These are phyloP conservation scores for Fusarium palustre DNA, from an alignment of 2,329 filamentous ascomycete genomes.

Conservation along the genomic window DNA sequence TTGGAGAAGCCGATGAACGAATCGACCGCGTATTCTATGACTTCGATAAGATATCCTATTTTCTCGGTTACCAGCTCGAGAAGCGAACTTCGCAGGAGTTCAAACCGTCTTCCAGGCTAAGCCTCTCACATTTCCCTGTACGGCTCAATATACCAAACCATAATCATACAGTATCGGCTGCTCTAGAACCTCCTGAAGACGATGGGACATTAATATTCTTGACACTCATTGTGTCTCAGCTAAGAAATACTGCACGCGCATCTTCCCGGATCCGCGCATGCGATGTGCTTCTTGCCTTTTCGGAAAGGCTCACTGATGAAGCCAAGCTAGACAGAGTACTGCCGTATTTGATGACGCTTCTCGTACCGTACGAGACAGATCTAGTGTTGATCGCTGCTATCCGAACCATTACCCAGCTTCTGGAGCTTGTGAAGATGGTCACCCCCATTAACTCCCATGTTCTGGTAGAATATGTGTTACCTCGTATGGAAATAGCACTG, in stretches of 20 bases:
- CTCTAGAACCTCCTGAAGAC: conserved; percentile 73
- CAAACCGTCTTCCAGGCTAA: conserved; percentile 56
- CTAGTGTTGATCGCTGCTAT: conserved; percentile 88
- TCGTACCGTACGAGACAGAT: conserved; percentile 81
- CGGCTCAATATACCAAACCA: conserved; percentile 89
- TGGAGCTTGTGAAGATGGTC: conserved; percentile 88
- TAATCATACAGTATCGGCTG: conserved; percentile 74
- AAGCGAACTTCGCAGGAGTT: conserved; percentile 50
- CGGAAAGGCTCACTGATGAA: conserved; percentile 91
- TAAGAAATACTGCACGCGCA: conserved; percentile 89
- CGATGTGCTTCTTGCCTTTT: conserved; percentile 90
- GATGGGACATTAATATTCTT: conserved; percentile 95
- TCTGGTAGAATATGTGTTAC: conserved; percentile 75
- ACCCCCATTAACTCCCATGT: conserved; percentile 80
- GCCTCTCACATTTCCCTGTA: conserved; percentile 78
- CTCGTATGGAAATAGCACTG: conserved; percentile 69
- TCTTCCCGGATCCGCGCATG: conserved; percentile 90
- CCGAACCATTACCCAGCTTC: conserved; percentile 86
- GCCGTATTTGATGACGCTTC: conserved; percentile 85
- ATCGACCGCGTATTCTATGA: conserved; percentile 94
- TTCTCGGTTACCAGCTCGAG: conserved; percentile 79
- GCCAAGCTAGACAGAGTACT: conserved; percentile 93
- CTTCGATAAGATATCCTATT: conserved; percentile 98
- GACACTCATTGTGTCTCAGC: conserved; percentile 85
- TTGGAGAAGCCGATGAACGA: conserved; percentile 89